phyloP scores from a whole-genome alignment of 2,329 filamentous ascomycete species.

The Hawksworthiomyces lignivorus region DNA sequence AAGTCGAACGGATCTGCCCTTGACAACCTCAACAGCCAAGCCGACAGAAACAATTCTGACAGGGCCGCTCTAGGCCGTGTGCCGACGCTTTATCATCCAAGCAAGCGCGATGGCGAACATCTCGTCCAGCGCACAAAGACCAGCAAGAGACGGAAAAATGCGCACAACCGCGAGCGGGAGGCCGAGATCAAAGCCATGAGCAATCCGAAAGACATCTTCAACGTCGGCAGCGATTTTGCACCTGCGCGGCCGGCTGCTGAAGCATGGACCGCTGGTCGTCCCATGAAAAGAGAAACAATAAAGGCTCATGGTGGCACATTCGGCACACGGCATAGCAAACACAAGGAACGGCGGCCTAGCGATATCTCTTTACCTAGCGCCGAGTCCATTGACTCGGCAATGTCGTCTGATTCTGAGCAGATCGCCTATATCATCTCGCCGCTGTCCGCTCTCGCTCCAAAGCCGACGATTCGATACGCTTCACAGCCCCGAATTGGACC shows the following conservation, averaged over 20 bases:
- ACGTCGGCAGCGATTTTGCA: conserved; percentile 32
- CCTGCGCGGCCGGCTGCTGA: conserved; percentile 57
- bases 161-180: conserved; percentile 67
- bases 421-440: conserved; percentile 73
- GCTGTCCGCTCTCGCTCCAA: conserved; percentile 73
- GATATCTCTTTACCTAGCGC: conserved; percentile 68
- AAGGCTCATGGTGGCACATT: conserved; percentile 44
- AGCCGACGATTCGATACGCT: conserved; percentile 73
- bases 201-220: conserved; percentile 26
- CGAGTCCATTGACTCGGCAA: conserved; percentile 67
- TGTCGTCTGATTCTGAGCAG: conserved; percentile 68
- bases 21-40: neutral
- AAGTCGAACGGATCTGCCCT: too few species aligned
- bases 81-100: conserved; percentile 49
- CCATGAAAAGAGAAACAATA: conserved; percentile 56
- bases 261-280: conserved; percentile 51
- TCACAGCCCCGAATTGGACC: conserved; percentile 53
- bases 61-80: conserved; percentile 28
- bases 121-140: conserved; percentile 59
- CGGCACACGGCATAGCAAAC: conserved; percentile 24
- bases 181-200: conserved; percentile 85
- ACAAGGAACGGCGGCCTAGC: conserved; percentile 51
- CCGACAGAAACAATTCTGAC: too few species aligned
- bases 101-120: conserved; percentile 53
- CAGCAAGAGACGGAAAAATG: conserved; percentile 69